Conservation (phyloP, 2,329 filamentous ascomycete species). For the Cladosporium sp. region DNA sequence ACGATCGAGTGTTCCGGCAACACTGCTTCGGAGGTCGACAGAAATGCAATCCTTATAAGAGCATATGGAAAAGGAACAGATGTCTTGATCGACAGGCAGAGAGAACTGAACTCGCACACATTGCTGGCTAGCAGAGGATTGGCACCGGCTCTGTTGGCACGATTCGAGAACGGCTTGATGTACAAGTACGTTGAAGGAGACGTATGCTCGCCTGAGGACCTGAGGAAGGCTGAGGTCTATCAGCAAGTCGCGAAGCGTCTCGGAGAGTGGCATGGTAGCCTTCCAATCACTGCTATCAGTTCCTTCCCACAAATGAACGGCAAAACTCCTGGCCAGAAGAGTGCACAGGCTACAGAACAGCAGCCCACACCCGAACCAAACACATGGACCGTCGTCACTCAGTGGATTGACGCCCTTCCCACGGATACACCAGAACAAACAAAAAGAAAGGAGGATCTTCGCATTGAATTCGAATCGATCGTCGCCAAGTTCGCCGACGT, state of each 20-base stretch:
- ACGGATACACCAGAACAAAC: constrained; percentile 68
- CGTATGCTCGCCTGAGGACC: constrained; percentile 76
- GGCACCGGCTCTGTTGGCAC: constrained; percentile 81
- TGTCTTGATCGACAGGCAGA: constrained; percentile 91
- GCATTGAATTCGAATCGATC: constrained; percentile 71
- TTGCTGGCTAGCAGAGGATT: constrained; percentile 80
- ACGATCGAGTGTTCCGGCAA: constrained; percentile 68
- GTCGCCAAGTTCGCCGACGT: constrained; percentile 72
- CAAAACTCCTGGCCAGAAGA: constrained; percentile 26
- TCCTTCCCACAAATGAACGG: constrained; percentile 35
- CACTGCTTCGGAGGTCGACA: constrained; percentile 75
- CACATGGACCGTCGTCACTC: constrained; percentile 92
- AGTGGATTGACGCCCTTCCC: constrained; percentile 88
- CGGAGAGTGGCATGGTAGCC: constrained; percentile 85
- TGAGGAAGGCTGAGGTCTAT: constrained; percentile 74
- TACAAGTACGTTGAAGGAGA: constrained; percentile 86
- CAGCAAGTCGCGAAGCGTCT: constrained; percentile 79
- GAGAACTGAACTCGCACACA: constrained; percentile 67
- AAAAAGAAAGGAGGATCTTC: constrained; percentile 65
- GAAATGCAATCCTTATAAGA: constrained; percentile 81
- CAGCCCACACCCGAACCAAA: constrained; percentile 73
- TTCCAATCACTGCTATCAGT: constrained; percentile 57
- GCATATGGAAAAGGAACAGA: constrained; percentile 95
- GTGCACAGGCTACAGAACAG: constrained; percentile 47
- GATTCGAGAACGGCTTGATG: constrained; percentile 93